phyloP scores from a whole-genome alignment of 1,139 yeast genomes.

The Saccharomyces hybrid region DNA sequence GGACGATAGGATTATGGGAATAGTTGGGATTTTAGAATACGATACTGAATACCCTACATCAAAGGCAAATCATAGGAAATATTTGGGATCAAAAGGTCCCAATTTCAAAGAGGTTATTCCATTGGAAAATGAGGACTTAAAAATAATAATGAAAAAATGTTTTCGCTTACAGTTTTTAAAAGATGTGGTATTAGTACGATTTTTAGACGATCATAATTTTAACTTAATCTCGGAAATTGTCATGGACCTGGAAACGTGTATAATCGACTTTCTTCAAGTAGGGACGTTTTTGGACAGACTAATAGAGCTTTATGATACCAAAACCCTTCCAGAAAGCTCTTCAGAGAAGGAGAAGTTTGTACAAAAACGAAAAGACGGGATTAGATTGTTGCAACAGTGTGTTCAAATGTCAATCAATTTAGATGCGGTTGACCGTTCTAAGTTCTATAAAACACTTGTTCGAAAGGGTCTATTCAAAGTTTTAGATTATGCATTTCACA shows the following conservation, averaged over 20 bases:
- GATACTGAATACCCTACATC: conserved; percentile 76
- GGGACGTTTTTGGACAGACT: conserved; percentile 44
- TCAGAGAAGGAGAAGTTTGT: conserved; percentile 12
- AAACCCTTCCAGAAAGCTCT: conserved; percentile 1
- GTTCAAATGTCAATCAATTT: conserved; percentile 64
- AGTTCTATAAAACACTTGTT: conserved; percentile 58
- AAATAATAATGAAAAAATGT: conserved; percentile 59
- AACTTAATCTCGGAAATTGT: conserved; percentile 45
- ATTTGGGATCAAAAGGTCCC: conserved; percentile 45
- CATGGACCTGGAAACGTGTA: conserved; percentile 31
- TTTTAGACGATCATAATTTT: conserved; percentile 73
- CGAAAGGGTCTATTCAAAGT: conserved; percentile 63
- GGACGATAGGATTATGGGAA: conserved; percentile 53
- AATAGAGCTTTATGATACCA: conserved; percentile 45
- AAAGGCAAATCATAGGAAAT: conserved; percentile 74
- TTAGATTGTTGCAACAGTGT: conserved; percentile 74
- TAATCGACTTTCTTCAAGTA: conserved; percentile 59
- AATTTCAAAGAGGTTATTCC: conserved; percentile 70
- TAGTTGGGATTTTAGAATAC: conserved; percentile 83
- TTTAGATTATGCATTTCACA: conserved; percentile 63
- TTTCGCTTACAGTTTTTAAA: conserved; percentile 72
- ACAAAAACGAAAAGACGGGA: conserved; percentile 58
- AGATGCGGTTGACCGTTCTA: conserved; percentile 55
- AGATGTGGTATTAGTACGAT: conserved; percentile 77
- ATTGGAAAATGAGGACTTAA: conserved; percentile 43